Evolutionary conservation across 441 rosid genomes (phyloP), one percentile per base, ranked within the genome.

Genomic region (Breynia disticha): DNA sequence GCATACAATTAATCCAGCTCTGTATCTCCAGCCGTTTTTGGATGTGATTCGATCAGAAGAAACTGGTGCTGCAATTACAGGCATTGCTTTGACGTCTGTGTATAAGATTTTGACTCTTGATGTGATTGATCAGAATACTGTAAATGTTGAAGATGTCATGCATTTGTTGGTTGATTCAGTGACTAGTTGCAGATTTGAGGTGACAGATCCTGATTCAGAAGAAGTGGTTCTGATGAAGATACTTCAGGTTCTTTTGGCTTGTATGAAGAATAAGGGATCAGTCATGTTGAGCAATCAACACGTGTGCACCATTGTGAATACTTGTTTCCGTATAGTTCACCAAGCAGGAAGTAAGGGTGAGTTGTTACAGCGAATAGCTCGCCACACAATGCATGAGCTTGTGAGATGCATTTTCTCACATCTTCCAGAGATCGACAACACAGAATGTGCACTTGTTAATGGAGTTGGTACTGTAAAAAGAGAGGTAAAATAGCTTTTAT

Each of bases 181-280:
- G 45, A 84, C 84, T 17, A 82, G 91, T 63, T 88, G 98, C 52
- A 82, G 97, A 55, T 93, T 93, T 48, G 98, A 93, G 78, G 91
- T 88, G 56, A 93, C 95, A 45, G 98, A 93, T 77, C 95, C 98
- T 21, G 90, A 85, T 28, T 86, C 98, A 0, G 98, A 93, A 72
- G 98, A 93, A 76, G 97, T 88, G 54, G 98, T 93, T 63, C 66
- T 88, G 63, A 88, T 84, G 98, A 93, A 93, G 75, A 86, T 93
- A 62, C 98, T 88, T 77, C 95, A 86, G 78, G 98, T 93, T 77
- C 87, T 93, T 67, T 58, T 86, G 54, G 90, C 98, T 69, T 86
- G 97, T 58, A 76, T 93, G 80, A 93, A 93, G 77, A 79, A 87
- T 72, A 93, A 88, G 56, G 98, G 91, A 16, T 76, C 96, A 19